Evolutionary conservation across 2,329 filamentous ascomycete species (phyloP).

Genomic region (Dendrostoma leiphaemia): DNA sequence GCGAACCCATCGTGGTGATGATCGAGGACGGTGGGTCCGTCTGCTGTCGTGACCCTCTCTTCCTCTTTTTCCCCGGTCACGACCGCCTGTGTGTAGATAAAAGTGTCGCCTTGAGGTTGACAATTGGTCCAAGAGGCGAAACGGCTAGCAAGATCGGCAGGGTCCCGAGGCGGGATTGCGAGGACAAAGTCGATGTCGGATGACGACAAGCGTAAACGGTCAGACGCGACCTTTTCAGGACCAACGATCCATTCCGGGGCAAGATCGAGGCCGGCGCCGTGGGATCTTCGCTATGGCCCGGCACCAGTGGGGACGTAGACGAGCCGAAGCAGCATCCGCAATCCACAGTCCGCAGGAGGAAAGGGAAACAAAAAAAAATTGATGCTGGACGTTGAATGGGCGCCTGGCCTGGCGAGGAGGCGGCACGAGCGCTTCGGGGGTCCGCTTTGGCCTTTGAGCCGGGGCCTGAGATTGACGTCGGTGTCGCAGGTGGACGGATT

Average conservation of each 20-base stretch:
- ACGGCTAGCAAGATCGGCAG: background rate
- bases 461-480: too few relatives aligned
- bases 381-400: too few relatives aligned
- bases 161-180: background rate
- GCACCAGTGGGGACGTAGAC: background rate
- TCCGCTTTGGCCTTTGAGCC: background rate
- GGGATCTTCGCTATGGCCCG: background rate
- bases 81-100: too few relatives aligned
- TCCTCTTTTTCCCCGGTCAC: too few relatives aligned
- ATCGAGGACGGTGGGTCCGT: constrained; percentile 2
- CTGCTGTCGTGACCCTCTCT: constrained; percentile 5
- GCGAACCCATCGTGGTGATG: constrained; percentile 21
- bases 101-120: too few relatives aligned
- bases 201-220: constrained; percentile 16
- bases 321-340: background rate
- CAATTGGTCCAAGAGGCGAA: background rate
- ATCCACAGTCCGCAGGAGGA: background rate
- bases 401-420: background rate
- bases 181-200: constrained; percentile 2
- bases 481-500: too few relatives aligned
- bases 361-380: too few relatives aligned
- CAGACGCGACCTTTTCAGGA: constrained; percentile 14
- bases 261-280: background rate
- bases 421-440: constrained; percentile 2
- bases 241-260: constrained; percentile 11